Evolutionary conservation across 2,329 filamentous ascomycete species (phyloP), one percentile per base, ranked within the genome.

Genomic region (Plectosphaerella sp.): DNA sequence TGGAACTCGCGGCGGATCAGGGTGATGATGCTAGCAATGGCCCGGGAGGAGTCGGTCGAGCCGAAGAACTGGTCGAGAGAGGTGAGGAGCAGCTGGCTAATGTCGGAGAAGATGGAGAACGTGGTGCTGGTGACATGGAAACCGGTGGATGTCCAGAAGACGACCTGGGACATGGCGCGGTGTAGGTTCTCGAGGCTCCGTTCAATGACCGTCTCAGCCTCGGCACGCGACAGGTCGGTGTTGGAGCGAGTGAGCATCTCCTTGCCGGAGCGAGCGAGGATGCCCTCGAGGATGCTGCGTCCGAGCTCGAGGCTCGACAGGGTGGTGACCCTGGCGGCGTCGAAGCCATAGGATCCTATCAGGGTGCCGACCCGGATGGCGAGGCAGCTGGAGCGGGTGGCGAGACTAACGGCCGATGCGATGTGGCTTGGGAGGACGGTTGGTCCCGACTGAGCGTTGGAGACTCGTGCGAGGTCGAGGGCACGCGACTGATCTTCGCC

Each of bases 21-120:
- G 1, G 80, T 80, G 57, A 87, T 77, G 60, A 88, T 87, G 62
- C 82, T 84, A 3, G 83, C 82, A 53, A 87, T 84, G 11, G 84
- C 84, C 41, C 83, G 72, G 2, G 84, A 87, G 2, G 83, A 86
- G 62, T 88, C 84, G n/a, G 84, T 87, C 3, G 82, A 84, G 14
- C 84, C 84, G 25, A 87, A 79, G 39, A 87, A 78, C 56, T 83
- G 79, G 61, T 88, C 84, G 20, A 88, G 68, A 1, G 79, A 78
- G 3, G 76, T 76, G 9, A 87, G 69, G 1, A 84, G 67, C 33
- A 84, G 67, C 54, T 84, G 80, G 0, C 82, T 82, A 6, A 81
- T 64, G 48, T 83, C 77, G 8, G 80, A 82, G 5, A 74, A 75
- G 14, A 76, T 72, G 16, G 76, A 76, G 15, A 84, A 65, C 5